phyloP scores from a whole-genome alignment of 441 rosid genomes.

The Adansonia rubrostipa region DNA sequence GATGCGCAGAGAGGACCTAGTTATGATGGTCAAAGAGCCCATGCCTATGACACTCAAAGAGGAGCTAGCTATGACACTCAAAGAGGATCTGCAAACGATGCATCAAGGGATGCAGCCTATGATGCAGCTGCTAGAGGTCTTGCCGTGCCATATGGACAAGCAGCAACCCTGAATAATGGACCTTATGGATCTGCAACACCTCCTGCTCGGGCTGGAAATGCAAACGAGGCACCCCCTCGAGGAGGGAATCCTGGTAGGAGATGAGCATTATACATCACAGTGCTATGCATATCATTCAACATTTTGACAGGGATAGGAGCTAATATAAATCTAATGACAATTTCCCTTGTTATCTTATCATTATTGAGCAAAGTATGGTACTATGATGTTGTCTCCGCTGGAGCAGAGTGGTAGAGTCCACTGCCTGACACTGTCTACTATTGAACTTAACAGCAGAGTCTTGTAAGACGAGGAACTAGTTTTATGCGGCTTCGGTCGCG shows the following conservation, averaged over 20 bases:
- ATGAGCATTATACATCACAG: constrained; percentile 33
- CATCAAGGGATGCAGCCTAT: constrained; percentile 38
- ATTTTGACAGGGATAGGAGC: constrained; percentile 1
- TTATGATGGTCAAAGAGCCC: constrained; percentile 40
- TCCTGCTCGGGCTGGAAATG: constrained; percentile 46
- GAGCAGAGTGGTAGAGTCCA: not conserved
- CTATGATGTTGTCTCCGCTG: not conserved
- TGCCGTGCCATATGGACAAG: constrained; percentile 46
- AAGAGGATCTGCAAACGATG: constrained; percentile 43
- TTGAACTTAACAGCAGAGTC: not conserved
- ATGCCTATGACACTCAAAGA: constrained; percentile 45
- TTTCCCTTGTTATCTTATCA: not conserved
- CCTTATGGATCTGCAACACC: constrained; percentile 67
- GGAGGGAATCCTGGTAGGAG: constrained; percentile 63
- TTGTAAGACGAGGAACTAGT: constrained; percentile 8
- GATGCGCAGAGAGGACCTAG: constrained; percentile 46
- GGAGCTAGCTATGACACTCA: constrained; percentile 44
- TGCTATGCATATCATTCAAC: constrained; percentile 3
- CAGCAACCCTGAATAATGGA: constrained; percentile 42
- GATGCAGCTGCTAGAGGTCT: constrained; percentile 45
- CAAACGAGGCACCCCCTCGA: constrained; percentile 46
- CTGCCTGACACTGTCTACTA: not conserved
- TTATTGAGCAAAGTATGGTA: not conserved
- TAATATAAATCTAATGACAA: not conserved
- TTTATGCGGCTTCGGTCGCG: not conserved